phyloP scores from a whole-genome alignment of 2,329 filamentous ascomycete species.

The Fusarium burgessii region DNA sequence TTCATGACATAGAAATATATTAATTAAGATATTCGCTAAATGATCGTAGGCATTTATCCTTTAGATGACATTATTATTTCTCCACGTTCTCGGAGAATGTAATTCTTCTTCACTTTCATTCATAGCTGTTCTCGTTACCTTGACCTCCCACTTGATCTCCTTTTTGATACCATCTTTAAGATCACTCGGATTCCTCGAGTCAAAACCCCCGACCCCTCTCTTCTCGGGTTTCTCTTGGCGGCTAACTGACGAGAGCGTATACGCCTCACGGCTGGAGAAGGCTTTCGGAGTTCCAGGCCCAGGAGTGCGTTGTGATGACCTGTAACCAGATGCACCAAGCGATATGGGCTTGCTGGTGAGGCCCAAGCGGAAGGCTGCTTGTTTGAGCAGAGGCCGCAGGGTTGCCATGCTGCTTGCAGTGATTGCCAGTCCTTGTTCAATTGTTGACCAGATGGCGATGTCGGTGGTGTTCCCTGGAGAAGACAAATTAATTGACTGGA shows the following conservation, averaged over 20 bases:
- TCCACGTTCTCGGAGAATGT: constrained; percentile 12
- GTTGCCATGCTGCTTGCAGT: constrained; percentile 58
- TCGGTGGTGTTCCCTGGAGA: constrained; percentile 50
- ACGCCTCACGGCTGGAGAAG: constrained; percentile 17
- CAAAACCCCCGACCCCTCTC: not conserved
- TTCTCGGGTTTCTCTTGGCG: not conserved
- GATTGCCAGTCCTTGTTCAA: constrained; percentile 59
- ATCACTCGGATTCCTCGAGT: not conserved
- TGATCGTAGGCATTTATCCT: not conserved
- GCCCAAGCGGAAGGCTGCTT: constrained; percentile 23
- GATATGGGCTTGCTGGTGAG: constrained; percentile 34
- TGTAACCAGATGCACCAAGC: constrained; percentile 22
- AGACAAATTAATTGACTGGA: not conserved
- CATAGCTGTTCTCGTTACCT: constrained; percentile 9
- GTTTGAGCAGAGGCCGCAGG: constrained; percentile 54
- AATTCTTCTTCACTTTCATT: constrained; percentile 39
- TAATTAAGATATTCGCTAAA: too few relatives aligned
- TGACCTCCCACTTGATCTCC: constrained; percentile 30
- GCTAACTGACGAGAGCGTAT: constrained; percentile 29
- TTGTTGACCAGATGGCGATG: constrained; percentile 60
- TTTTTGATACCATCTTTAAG: constrained; percentile 13
- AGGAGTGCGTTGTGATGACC: constrained; percentile 1
- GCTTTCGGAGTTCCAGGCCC: constrained; percentile 32
- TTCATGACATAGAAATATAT: too few relatives aligned
- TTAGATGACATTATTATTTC: not conserved